Base-by-base conservation (phyloP, 345 rosid species). In the Gynandropsis gynandra region DNA sequence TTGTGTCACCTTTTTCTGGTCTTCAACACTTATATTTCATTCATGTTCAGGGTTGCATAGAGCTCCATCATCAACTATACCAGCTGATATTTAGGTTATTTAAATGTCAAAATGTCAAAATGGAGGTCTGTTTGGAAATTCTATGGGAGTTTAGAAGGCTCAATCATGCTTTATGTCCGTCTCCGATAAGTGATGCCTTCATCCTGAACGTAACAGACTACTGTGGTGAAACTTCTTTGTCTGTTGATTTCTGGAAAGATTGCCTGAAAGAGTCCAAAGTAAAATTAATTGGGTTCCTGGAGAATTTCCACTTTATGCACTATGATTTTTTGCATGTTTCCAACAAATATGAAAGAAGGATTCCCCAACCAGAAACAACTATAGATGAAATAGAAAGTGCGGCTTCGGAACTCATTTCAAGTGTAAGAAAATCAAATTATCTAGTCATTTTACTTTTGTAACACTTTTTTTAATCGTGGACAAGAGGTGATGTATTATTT, bases 71-170 rank as follows among this genome's bases (percentile, higher is more conserved):
- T 46, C 56, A 59, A 33, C 51, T 79, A 61, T 84, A 71, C 58
- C 70, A 67, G 66, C 72, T 90, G 62, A 64, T 90, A 46, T 58
- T 77, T 45, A 75, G 76, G 53, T 48, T 77, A 38, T 77, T 68
- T 55, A 60, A 75, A 54, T 64, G 59, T 60, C 84, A 77, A 72
- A 68, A 72, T 50, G 43, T 80, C 58, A 70, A 74, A 44, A 10
- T 62, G 51, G 85, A 71, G 74, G 82, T 56, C 70, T 80, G 76
- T 51, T 31, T 87, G 64, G 62, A 80, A 57, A 62, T 64, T 62
- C 61, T 87, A 35, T 84, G 95, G 96, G 89, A 74, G 65, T 65
- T 75, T 66, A 79, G 96, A 75, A 80, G 96, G 73, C 80, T 84
- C 35, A 76, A 78, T 63, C 98, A 90, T 70, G 83, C 85, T 11